These are phyloP conservation scores for Myxozyma udenii DNA, from an alignment of 805 yeast species.

Conservation along the genomic window DNA sequence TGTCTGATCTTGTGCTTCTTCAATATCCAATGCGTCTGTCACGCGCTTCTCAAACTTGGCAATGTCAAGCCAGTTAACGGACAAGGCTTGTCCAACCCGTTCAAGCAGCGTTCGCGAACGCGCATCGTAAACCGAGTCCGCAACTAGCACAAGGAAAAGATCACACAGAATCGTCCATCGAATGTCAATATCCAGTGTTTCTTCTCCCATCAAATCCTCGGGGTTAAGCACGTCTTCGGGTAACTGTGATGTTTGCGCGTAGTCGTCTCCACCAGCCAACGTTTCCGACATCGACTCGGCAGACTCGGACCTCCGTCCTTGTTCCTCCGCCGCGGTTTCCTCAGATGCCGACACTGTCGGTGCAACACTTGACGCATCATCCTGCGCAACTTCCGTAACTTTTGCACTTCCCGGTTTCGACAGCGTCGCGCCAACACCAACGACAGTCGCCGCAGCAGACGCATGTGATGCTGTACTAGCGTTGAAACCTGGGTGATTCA, in stretches of 20 bases:
- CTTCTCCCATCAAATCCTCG: constrained; percentile 27
- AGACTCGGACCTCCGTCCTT: not conserved
- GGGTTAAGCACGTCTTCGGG: constrained; percentile 12
- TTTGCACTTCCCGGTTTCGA: not conserved
- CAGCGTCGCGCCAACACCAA: no score
- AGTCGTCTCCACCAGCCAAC: constrained; percentile 16
- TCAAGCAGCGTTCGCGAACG: constrained; percentile 79
- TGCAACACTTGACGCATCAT: not conserved
- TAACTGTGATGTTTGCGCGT: constrained; percentile 1
- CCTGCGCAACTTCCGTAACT: not conserved
- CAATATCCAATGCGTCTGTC: constrained; percentile 85
- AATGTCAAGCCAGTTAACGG: constrained; percentile 63
- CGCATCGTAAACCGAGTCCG: constrained; percentile 84
- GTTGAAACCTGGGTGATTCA: constrained; percentile 29
- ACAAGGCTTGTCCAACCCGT: constrained; percentile 60
- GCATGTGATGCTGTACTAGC: not conserved
- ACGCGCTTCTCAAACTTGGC: constrained; percentile 86
- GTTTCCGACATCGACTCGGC: not conserved
- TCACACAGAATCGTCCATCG: constrained; percentile 95
- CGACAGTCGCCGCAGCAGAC: not conserved
- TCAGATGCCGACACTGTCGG: constrained; percentile 4
- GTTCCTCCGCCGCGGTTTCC: not conserved
- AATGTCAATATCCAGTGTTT: constrained; percentile 60
- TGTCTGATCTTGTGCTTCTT: constrained; percentile 71
- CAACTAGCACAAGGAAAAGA: constrained; percentile 69